phyloP scores from a whole-genome alignment of 2,329 filamentous ascomycete genomes.

The Ascochyta clinopodiicola region DNA sequence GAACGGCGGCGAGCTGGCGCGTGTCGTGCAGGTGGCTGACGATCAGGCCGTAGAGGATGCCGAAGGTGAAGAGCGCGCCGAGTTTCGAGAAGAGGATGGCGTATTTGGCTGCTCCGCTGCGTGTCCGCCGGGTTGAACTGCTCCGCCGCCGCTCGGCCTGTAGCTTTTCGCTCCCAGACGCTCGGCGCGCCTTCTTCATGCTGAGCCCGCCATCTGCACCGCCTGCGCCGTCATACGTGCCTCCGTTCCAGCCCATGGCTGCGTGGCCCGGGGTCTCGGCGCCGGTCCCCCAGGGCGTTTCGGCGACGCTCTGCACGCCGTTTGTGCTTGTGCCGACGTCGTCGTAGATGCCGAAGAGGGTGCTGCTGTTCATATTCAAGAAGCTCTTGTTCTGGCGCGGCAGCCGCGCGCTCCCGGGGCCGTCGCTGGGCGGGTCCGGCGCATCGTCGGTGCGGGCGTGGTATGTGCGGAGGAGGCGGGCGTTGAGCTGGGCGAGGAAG shows the following conservation, averaged over 20 bases:
- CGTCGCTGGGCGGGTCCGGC: slow-evolving; percentile 21
- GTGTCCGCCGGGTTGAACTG: background rate
- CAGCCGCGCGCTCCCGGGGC: slow-evolving; percentile 21
- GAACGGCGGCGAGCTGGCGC: slow-evolving; percentile 67
- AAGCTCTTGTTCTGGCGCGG: slow-evolving; percentile 74
- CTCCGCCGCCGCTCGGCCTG: background rate
- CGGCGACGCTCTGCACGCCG: slow-evolving; percentile 58
- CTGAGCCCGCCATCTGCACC: slow-evolving; percentile 36
- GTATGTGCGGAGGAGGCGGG: slow-evolving; percentile 41
- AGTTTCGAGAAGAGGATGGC: slow-evolving; percentile 65
- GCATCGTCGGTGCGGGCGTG: slow-evolving; percentile 33
- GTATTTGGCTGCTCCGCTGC: slow-evolving; percentile 24
- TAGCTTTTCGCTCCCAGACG: background rate
- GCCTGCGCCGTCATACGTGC: slow-evolving; percentile 29
- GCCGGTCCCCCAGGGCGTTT: slow-evolving; percentile 80
- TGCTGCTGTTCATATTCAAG: slow-evolving; percentile 86
- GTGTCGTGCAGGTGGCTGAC: slow-evolving; percentile 80
- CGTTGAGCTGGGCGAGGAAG: slow-evolving; percentile 48
- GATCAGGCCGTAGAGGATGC: slow-evolving; percentile 81
- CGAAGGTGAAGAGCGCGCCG: slow-evolving; percentile 75
- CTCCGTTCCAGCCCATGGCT: slow-evolving; percentile 20
- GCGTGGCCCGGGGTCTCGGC: slow-evolving; percentile 67
- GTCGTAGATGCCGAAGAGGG: slow-evolving; percentile 88
- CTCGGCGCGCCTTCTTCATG: slow-evolving; percentile 29
- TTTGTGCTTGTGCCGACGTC: slow-evolving; percentile 36